Conservation (phyloP, 2,329 filamentous ascomycete genomes). For the Parafenestella ontariensis region DNA sequence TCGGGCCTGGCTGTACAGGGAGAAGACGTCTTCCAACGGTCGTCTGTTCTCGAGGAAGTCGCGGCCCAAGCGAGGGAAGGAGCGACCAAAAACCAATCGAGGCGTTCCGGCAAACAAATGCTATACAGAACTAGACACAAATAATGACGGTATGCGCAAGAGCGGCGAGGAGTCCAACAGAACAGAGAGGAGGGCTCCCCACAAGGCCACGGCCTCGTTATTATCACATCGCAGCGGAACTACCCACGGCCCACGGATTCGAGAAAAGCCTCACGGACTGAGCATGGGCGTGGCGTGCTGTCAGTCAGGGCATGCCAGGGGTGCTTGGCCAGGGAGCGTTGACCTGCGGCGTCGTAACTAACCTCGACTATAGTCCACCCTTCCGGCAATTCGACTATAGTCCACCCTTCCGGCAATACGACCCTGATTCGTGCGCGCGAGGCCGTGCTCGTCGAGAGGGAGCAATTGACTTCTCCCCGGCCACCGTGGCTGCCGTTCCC, state of each 20-base stretch:
- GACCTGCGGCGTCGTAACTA: slow-evolving; percentile 23
- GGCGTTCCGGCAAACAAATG: not conserved
- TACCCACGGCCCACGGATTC: slow-evolving; percentile 18
- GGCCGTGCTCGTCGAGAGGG: slow-evolving; percentile 26
- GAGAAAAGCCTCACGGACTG: slow-evolving; percentile 18
- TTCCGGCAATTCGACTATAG: not conserved
- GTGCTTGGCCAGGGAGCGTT: slow-evolving; percentile 31
- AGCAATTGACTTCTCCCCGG: slow-evolving; percentile 24
- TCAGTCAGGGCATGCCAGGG: slow-evolving; percentile 30
- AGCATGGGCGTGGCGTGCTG: slow-evolving; percentile 17
- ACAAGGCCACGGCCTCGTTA: slow-evolving; percentile 13
- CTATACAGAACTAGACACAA: not conserved
- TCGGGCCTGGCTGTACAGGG: slow-evolving; percentile 35
- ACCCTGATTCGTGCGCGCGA: slow-evolving; percentile 30
- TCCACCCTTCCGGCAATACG: slow-evolving; percentile 12
- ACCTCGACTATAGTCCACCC: slow-evolving; percentile 7
- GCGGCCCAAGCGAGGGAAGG: slow-evolving; percentile 35
- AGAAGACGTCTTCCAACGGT: slow-evolving; percentile 39
- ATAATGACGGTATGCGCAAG: not conserved
- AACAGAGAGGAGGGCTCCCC: not conserved
- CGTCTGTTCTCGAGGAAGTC: slow-evolving; percentile 20
- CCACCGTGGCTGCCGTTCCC: slow-evolving; percentile 7
- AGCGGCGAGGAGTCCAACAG: slow-evolving; percentile 2
- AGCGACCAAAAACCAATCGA: slow-evolving; percentile 18
- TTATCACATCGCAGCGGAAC: slow-evolving; percentile 19